Evolutionary conservation across 345 rosid species (phyloP), one percentile per base, ranked within the genome.

Genomic region (Boechera stricta): DNA sequence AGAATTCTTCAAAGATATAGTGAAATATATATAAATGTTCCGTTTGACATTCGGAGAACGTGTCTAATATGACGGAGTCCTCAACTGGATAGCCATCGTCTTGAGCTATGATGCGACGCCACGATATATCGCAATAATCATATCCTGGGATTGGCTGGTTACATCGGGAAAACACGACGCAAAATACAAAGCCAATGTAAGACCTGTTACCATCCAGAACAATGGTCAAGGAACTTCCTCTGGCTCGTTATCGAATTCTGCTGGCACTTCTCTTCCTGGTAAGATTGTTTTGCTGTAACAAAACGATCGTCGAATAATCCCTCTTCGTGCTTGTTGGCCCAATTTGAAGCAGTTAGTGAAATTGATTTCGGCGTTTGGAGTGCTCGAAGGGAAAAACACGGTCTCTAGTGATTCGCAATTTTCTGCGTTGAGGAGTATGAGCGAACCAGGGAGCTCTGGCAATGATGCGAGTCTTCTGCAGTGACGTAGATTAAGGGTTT

Each of bases 261-360:
- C 7, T 3, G 71, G 59, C 42, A 64, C 38, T 64, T 64, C 11
- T 3, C 36, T 28, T 64, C 54, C 69, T 4, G 69, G 69, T 44
- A 64, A 10, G 21, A 18, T 18, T 0, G 21, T 18, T 18, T 18
- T 18, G 21, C 21, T 18, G 21, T 18, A 18, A 18, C 21, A 1
- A 18, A 18, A 18, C 21, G 21, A 21, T 21, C 1, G 21, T 21
- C 21, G 21, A 0, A 21, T 21, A 21, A 21, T 21, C 21, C 21
- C 21, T 21, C 21, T 21, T 0, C 1, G 21, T 21, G 21, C 21
- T 21, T 21, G 21, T 21, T 21, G 21, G 21, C 21, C 21, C 21
- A 21, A 21, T 21, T 21, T 21, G 21, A 21, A 21, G 21, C 21
- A 21, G 21, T 21, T 18, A 18, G 21, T 18, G 21, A 18, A 18